Percentiles rank a stretch among this genome's conserved stretches.
Evolutionary conservation across 768 basidiomycete species (phyloP).

Genomic region (Mycena galericulata): DNA sequence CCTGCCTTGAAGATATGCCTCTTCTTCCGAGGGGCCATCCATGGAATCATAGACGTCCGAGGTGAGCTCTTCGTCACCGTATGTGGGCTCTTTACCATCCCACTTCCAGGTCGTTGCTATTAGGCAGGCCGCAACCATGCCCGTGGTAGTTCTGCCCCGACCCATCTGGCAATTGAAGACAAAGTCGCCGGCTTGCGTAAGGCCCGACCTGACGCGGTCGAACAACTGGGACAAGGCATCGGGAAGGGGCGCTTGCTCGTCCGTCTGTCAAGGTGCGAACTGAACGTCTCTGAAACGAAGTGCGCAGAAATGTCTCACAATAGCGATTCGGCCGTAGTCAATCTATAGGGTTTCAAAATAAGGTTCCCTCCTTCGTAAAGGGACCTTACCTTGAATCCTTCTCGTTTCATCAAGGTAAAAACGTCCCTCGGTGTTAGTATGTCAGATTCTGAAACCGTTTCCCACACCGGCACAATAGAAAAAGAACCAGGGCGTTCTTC

Average conservation of each 20-base stretch:
- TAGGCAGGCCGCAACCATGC: slow-evolving; percentile 92
- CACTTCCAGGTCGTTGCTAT: slow-evolving; percentile 82
- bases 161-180: slow-evolving; percentile 99
- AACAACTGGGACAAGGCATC: slow-evolving; percentile 85
- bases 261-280: slow-evolving; percentile 69
- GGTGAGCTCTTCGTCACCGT: slow-evolving; percentile 44
- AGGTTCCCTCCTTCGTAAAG: not conserved
- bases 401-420: slow-evolving; percentile 76
- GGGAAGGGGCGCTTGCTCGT: slow-evolving; percentile 96
- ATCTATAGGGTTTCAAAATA: slow-evolving; percentile 59
- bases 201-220: slow-evolving; percentile 71
- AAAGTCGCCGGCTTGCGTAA: slow-evolving; percentile 77
- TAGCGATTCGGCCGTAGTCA: slow-evolving; percentile 89
- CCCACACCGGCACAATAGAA: slow-evolving; percentile 95
- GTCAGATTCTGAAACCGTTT: slow-evolving; percentile 82
- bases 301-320: slow-evolving; percentile 63
- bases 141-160: slow-evolving; percentile 91
- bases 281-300: slow-evolving; percentile 18
- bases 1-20: slow-evolving; percentile 87
- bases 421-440: slow-evolving; percentile 91
- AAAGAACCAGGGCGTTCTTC: slow-evolving; percentile 93
- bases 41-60: slow-evolving; percentile 71
- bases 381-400: slow-evolving; percentile 77
- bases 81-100: slow-evolving; percentile 58
- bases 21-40: slow-evolving; percentile 89